Conservation (phyloP, 805 yeast species). For the Hanseniaspora valbyensis region DNA sequence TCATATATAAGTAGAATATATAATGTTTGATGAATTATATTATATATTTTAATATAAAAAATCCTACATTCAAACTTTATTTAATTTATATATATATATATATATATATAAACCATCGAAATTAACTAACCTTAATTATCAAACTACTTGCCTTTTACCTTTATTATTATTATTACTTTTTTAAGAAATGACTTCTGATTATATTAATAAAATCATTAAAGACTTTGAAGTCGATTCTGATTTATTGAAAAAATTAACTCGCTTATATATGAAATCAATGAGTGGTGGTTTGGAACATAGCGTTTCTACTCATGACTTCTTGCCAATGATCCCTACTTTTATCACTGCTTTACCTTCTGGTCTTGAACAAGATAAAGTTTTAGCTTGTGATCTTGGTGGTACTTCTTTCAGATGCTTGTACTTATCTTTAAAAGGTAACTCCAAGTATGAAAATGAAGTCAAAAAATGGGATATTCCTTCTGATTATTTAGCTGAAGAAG, state of each 20-base stretch:
- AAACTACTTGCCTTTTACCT: no score
- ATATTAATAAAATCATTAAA: slow-evolving; percentile 24
- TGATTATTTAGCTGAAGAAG: slow-evolving; percentile 52
- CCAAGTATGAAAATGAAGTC: slow-evolving; percentile 68
- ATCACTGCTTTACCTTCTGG: slow-evolving; percentile 83
- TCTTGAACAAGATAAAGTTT: slow-evolving; percentile 62
- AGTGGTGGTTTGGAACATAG: slow-evolving; percentile 44
- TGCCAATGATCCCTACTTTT: slow-evolving; percentile 90
- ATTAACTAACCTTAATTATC: no score
- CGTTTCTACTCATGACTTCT: slow-evolving; percentile 32
- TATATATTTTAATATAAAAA: no score
- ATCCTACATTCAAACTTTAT: no score
- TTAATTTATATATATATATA: no score
- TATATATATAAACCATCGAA: no score
- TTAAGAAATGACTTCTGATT: no score
- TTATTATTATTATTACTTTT: not conserved
- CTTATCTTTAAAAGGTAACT: slow-evolving; percentile 62
- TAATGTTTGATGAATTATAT: no score
- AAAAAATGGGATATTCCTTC: slow-evolving; percentile 68
- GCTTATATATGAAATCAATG: slow-evolving; percentile 50
- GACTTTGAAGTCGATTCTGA: slow-evolving; percentile 23
- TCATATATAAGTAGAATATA: no score
- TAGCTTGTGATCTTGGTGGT: slow-evolving; percentile 94
- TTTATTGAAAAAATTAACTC: slow-evolving; percentile 29
- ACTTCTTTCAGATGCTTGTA: slow-evolving; percentile 94